phyloP scores from a whole-genome alignment of 768 basidiomycete genomes.

The Phylloporus sp. region DNA sequence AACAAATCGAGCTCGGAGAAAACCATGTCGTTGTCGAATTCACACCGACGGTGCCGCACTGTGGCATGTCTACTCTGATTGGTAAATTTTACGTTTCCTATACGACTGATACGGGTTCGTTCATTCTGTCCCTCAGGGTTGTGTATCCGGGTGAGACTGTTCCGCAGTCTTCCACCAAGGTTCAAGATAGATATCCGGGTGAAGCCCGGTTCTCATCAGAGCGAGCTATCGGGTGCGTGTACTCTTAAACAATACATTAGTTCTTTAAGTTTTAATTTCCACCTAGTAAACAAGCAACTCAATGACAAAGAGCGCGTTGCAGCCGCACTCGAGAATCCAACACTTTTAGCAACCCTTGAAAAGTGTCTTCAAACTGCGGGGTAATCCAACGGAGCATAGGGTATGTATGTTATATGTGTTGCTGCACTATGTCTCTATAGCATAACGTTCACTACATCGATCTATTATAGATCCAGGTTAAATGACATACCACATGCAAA shows the following conservation, averaged over 20 bases:
- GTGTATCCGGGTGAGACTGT: conserved; percentile 89
- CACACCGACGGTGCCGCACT: conserved; percentile 96
- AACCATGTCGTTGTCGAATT: conserved; percentile 85
- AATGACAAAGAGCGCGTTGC: conserved; percentile 99
- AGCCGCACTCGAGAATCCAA: conserved; percentile 90
- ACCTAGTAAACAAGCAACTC: conserved; percentile 91
- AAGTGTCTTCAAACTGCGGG: conserved; percentile 53
- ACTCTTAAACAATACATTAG: not conserved
- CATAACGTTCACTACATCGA: not conserved
- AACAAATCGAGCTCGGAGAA: conserved; percentile 65
- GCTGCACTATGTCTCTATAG: not conserved
- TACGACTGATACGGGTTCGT: not conserved
- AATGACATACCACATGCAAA: not conserved
- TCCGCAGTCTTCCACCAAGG: conserved; percentile 84
- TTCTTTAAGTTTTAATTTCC: not conserved
- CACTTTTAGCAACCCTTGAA: conserved; percentile 84
- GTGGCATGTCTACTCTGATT: conserved; percentile 95
- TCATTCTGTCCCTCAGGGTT: conserved; percentile 46
- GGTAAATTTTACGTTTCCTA: conserved; percentile 42
- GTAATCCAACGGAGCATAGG: not conserved
- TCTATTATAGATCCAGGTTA: not conserved
- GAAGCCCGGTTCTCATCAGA: conserved; percentile 94
- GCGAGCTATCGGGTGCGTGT: conserved; percentile 76
- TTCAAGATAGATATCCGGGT: conserved; percentile 94
- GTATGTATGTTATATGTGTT: conserved; percentile 2